A percentile compares a stretch with the other conserved stretches of the same genome.
Conservation (phyloP, 2,329 filamentous ascomycete genomes). For the Ilyonectria sp. region DNA sequence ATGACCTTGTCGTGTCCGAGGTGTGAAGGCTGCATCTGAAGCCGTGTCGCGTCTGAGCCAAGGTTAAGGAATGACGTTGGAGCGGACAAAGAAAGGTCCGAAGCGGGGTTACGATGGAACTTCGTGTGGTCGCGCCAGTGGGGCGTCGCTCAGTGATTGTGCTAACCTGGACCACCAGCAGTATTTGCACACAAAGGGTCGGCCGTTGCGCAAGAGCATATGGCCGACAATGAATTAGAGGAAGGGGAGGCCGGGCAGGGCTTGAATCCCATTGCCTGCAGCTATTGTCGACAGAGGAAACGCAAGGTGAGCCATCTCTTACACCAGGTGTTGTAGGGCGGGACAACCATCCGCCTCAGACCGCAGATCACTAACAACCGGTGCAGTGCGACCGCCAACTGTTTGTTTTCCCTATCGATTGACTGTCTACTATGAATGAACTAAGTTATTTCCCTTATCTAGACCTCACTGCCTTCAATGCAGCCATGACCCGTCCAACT, state of each 20-base stretch:
- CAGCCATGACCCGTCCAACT: constrained; percentile 47
- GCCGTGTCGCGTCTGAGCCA: background rate
- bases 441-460: background rate
- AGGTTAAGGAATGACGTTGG: background rate
- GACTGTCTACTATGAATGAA: background rate
- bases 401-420: constrained; percentile 22
- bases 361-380: constrained; percentile 2
- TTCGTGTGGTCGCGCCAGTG: background rate
- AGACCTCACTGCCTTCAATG: constrained; percentile 52
- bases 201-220: constrained; percentile 26
- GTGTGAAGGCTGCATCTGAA: background rate
- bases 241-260: constrained; percentile 32
- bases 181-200: constrained; percentile 11
- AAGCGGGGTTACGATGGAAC: constrained; percentile 39
- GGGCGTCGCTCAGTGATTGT: constrained; percentile 13
- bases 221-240: constrained; percentile 33
- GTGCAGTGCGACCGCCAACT: constrained; percentile 42
- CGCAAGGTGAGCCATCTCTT: constrained; percentile 46
- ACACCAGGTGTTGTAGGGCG: background rate
- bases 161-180: constrained; percentile 12
- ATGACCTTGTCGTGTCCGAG: background rate
- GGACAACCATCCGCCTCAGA: background rate
- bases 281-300: constrained; percentile 52
- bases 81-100: constrained; percentile 50
- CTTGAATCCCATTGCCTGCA: constrained; percentile 52